Conservation (phyloP, 2,329 filamentous ascomycete species). For the Hymenoscyphus salicellus region DNA sequence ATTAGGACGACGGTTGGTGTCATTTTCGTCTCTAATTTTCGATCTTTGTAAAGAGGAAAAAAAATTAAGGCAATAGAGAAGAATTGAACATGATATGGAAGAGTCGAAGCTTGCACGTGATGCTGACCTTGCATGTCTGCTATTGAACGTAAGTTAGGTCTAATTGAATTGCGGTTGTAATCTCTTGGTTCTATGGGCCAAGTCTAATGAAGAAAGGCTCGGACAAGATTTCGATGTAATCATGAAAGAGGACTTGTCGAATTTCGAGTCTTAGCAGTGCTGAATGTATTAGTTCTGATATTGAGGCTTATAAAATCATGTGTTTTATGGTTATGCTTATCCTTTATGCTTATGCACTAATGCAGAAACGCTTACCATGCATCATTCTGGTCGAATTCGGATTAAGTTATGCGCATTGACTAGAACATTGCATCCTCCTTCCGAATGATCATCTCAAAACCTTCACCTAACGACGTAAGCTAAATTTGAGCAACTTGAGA, state of each 20-base stretch:
- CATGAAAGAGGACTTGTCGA: neutral
- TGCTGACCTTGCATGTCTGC: conserved; percentile 2
- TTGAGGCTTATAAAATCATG: neutral
- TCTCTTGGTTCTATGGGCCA: neutral
- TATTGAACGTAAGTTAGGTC: neutral
- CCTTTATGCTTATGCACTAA: neutral
- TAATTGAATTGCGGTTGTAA: neutral
- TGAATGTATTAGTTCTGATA: neutral
- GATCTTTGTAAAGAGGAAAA: neutral
- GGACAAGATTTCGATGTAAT: neutral
- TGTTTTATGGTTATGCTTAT: too few relatives aligned
- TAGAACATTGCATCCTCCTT: too few relatives aligned
- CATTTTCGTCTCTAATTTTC: neutral
- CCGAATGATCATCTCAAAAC: too few relatives aligned
- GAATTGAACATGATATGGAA: neutral
- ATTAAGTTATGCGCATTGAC: neutral
- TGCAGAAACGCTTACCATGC: conserved; percentile 1
- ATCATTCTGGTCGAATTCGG: neutral
- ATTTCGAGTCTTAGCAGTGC: neutral
- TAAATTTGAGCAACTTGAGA: too few relatives aligned
- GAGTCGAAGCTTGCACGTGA: neutral
- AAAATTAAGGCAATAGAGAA: neutral
- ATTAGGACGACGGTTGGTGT: conserved; percentile 5
- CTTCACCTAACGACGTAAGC: too few relatives aligned
- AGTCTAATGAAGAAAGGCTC: neutral